Conservation (phyloP, 441 rosid species). For the Euphorbia corollata region DNA sequence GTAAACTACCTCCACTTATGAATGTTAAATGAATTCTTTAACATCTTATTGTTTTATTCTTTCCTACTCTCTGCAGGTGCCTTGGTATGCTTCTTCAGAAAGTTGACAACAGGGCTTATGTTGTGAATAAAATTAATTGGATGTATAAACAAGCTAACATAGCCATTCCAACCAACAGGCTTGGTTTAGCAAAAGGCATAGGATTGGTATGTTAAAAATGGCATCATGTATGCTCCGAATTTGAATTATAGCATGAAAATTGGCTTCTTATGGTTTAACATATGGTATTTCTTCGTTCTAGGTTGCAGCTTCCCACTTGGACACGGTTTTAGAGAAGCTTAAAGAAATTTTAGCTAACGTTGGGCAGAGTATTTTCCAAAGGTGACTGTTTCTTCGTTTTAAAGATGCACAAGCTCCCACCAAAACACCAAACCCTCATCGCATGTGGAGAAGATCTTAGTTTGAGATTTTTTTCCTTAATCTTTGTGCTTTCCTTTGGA, state of each 20-base stretch:
- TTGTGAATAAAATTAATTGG: constrained; percentile 80
- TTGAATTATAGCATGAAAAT: neutral
- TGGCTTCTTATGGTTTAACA: constrained; percentile 15
- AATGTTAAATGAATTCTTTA: constrained; percentile 9
- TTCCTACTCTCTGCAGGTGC: constrained; percentile 48
- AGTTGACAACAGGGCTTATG: constrained; percentile 80
- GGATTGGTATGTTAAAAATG: constrained; percentile 65
- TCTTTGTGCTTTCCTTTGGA: neutral
- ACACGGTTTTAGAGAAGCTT: constrained; percentile 88
- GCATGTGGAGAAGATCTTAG: neutral
- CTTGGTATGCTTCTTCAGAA: constrained; percentile 94
- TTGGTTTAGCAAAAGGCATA: constrained; percentile 98
- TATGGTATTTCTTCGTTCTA: constrained; percentile 30
- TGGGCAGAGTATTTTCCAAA: constrained; percentile 75
- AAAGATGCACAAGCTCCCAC: neutral
- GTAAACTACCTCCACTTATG: neutral
- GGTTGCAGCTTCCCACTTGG: constrained; percentile 99
- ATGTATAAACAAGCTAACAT: constrained; percentile 90
- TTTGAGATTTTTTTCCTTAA: constrained; percentile 2
- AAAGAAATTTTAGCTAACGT: constrained; percentile 81
- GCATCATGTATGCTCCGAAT: constrained; percentile 14
- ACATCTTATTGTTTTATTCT: constrained; percentile 8
- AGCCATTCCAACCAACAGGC: constrained; percentile 80
- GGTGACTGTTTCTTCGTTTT: constrained; percentile 36
- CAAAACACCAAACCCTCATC: neutral